A percentile compares a stretch with the other conserved stretches of the same genome.
Evolutionary conservation across 331 rosid species (phyloP).

Genomic region (Quercus lobata): DNA sequence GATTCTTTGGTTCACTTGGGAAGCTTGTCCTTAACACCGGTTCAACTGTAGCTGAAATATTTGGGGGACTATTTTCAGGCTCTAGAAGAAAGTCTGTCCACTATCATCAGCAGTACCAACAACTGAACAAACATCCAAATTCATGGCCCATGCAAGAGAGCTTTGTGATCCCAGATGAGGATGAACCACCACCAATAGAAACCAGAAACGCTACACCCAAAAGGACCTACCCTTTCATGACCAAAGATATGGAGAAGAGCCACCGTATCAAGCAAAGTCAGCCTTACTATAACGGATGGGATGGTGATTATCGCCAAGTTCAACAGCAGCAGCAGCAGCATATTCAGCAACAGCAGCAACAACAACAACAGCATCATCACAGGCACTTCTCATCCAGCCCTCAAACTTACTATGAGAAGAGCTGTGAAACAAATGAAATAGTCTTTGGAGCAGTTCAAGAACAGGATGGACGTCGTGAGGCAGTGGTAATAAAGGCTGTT

Average conservation of each 20-base stretch:
- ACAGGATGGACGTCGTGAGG: conserved; percentile 82
- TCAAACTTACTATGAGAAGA: conserved; percentile 63
- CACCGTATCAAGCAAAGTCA: conserved; percentile 47
- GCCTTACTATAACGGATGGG: conserved; percentile 56
- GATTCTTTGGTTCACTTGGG: conserved; percentile 86
- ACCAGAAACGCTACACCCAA: conserved; percentile 52
- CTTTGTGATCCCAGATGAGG: conserved; percentile 79
- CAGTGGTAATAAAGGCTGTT: conserved; percentile 89
- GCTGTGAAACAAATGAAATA: conserved; percentile 79
- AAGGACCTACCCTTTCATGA: conserved; percentile 50
- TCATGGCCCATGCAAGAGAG: conserved; percentile 94
- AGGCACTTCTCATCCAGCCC: conserved; percentile 63
- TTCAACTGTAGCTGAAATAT: conserved; percentile 56
- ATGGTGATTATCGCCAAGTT: conserved; percentile 46
- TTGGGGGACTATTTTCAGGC: conserved; percentile 57
- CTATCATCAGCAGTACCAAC: conserved; percentile 62
- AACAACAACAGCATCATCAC: conserved; percentile 53
- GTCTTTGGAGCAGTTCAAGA: conserved; percentile 98
- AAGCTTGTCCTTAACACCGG: conserved; percentile 69
- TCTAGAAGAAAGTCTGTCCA: conserved; percentile 64
- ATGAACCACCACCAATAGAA: conserved; percentile 83
- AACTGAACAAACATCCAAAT: conserved; percentile 43
- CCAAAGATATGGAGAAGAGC: conserved; percentile 64
- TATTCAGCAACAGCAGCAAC: conserved; percentile 26
- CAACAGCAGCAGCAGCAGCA: conserved; percentile 34